Conservation (phyloP, 176 grass and related monocot species). For the Aegilops speltoides region DNA sequence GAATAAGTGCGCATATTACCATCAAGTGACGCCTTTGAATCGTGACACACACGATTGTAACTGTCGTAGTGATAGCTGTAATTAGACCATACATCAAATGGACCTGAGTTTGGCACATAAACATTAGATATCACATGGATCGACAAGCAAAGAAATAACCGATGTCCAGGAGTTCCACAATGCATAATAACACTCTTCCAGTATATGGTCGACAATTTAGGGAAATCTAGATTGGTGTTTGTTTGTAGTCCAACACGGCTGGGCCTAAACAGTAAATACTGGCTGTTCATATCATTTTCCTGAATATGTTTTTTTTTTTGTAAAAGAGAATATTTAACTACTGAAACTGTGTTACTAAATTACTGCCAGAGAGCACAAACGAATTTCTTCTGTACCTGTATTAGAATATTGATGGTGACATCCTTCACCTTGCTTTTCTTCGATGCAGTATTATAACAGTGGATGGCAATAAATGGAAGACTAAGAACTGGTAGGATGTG, state of each 20-base stretch:
- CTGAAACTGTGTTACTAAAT: neutral
- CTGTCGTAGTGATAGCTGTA: slow-evolving; percentile 63
- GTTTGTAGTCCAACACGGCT: slow-evolving; percentile 24
- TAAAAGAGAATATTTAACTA: neutral
- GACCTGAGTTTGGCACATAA: slow-evolving; percentile 47
- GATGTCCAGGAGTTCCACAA: neutral
- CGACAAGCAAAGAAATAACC: slow-evolving; percentile 16
- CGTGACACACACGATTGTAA: slow-evolving; percentile 74
- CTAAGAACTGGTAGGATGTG: slow-evolving; percentile 83
- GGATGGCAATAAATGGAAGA: slow-evolving; percentile 72
- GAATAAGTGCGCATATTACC: slow-evolving; percentile 34
- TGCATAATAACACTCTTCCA: neutral
- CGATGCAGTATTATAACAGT: slow-evolving; percentile 34
- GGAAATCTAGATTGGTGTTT: neutral
- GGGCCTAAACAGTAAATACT: neutral
- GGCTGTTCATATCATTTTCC: neutral
- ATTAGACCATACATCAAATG: slow-evolving; percentile 91
- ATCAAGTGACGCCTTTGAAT: slow-evolving; percentile 98
- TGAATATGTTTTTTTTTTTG: neutral
- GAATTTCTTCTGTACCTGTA: slow-evolving; percentile 48
- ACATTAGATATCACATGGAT: slow-evolving; percentile 20
- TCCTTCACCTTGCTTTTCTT: slow-evolving; percentile 42
- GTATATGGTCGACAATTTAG: neutral
- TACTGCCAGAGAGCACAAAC: neutral
- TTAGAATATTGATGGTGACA: slow-evolving; percentile 38